phyloP scores from a whole-genome alignment of 768 basidiomycete species.

The Trametes villosa region DNA sequence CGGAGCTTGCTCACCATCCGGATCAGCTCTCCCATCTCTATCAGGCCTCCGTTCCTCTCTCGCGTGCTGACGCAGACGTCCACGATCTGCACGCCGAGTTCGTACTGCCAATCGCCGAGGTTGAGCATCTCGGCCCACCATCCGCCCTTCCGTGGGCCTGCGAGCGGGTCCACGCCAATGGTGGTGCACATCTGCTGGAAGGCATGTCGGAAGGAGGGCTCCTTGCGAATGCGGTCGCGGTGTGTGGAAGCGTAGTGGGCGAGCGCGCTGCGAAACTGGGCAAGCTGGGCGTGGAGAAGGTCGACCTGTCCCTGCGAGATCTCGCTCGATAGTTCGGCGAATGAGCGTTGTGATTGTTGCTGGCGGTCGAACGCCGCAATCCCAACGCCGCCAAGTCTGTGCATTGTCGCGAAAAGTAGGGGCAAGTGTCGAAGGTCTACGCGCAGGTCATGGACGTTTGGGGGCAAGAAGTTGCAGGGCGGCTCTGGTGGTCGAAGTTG shows the following conservation, averaged over 20 bases:
- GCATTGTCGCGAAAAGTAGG: slow-evolving; percentile 48
- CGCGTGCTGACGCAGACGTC: slow-evolving; percentile 89
- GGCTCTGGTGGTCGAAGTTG: neutral
- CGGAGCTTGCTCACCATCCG: slow-evolving; percentile 78
- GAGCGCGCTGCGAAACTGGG: slow-evolving; percentile 82
- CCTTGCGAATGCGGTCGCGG: slow-evolving; percentile 78
- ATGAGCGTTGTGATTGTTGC: slow-evolving; percentile 78
- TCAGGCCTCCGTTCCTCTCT: slow-evolving; percentile 89
- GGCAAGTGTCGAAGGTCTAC: neutral
- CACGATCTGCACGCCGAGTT: slow-evolving; percentile 94
- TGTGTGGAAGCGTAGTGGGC: slow-evolving; percentile 81
- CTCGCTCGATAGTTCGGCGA: slow-evolving; percentile 77
- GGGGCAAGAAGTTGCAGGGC: neutral
- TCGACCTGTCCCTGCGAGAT: slow-evolving; percentile 79
- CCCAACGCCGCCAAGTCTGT: slow-evolving; percentile 80
- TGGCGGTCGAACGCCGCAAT: slow-evolving; percentile 91
- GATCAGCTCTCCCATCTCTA: slow-evolving; percentile 86
- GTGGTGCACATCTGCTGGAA: slow-evolving; percentile 97
- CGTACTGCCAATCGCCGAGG: slow-evolving; percentile 93
- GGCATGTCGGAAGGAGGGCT: slow-evolving; percentile 86
- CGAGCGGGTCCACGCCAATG: slow-evolving; percentile 93
- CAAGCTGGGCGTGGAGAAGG: slow-evolving; percentile 78
- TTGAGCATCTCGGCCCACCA: slow-evolving; percentile 92
- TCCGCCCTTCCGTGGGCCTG: slow-evolving; percentile 82
- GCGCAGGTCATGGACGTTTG: neutral